These are phyloP conservation scores for Pontederia paniculata DNA, from an alignment of 176 grass and related monocot genomes.

Conservation along the genomic window DNA sequence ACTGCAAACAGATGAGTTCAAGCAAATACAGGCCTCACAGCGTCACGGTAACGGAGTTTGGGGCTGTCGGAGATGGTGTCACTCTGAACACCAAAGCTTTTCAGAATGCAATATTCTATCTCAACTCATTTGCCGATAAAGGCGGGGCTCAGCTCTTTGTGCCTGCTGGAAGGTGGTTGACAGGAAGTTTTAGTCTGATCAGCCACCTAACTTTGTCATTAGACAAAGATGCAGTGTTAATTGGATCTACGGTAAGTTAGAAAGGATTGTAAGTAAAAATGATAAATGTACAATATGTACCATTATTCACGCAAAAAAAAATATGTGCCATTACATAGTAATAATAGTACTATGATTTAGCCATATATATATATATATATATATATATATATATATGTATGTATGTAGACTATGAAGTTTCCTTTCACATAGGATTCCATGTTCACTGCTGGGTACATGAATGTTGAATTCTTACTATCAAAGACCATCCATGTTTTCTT, in stretches of 20 bases:
- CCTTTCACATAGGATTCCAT: too few species aligned
- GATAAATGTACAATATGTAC: too few species aligned
- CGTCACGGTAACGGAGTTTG: slow-evolving; percentile 90
- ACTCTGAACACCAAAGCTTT: slow-evolving; percentile 95
- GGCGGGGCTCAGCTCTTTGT: slow-evolving; percentile 86
- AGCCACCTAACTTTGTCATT: slow-evolving; percentile 87
- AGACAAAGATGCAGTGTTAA: slow-evolving; percentile 78
- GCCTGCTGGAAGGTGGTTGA: slow-evolving; percentile 90
- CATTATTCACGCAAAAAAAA: too few species aligned
- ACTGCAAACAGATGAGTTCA: slow-evolving; percentile 68
- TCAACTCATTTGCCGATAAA: slow-evolving; percentile 95
- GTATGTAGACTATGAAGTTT: too few species aligned
- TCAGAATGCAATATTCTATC: slow-evolving; percentile 96
- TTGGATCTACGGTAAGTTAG: slow-evolving; percentile 65
- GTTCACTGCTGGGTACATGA: too few species aligned
- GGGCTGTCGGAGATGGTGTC: slow-evolving; percentile 75
- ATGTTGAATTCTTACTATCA: neutral
- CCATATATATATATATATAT: too few species aligned
- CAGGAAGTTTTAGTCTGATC: slow-evolving; percentile 87
- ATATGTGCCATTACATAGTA: too few species aligned
- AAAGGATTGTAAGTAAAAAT: neutral
- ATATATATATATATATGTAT: too few species aligned
- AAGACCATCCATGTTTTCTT: neutral
- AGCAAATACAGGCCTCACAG: slow-evolving; percentile 72
- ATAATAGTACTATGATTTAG: too few species aligned